These are phyloP conservation scores for Fusarium mexicanum DNA, from an alignment of 2,329 filamentous ascomycete genomes.

Conservation along the genomic window DNA sequence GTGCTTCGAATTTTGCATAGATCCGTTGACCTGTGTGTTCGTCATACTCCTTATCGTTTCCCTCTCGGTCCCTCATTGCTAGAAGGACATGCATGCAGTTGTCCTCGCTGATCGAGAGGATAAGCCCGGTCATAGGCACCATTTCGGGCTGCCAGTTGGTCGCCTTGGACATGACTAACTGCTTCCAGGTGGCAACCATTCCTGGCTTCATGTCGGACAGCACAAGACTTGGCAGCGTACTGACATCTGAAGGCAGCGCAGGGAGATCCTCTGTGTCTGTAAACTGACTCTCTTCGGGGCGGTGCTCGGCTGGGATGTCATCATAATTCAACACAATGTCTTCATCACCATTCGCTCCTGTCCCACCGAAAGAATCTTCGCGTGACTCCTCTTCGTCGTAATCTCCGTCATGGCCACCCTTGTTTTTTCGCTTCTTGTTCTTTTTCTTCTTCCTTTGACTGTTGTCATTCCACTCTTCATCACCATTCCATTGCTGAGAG, in stretches of 20 bases:
- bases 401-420: constrained; percentile 12
- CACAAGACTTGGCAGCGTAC: constrained; percentile 61
- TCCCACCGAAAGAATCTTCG: not conserved
- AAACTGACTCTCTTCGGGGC: constrained; percentile 54
- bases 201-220: constrained; percentile 61
- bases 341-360: constrained; percentile 26
- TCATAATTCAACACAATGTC: constrained; percentile 55
- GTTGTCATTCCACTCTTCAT: constrained; percentile 49
- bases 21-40: constrained; percentile 74
- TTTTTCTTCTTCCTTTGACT: constrained; percentile 49
- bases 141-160: constrained; percentile 75
- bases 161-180: constrained; percentile 67
- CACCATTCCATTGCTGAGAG: constrained; percentile 38
- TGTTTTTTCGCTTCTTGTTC: constrained; percentile 52
- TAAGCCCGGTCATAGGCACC: constrained; percentile 70
- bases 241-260: constrained; percentile 66
- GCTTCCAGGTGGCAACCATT: constrained; percentile 76
- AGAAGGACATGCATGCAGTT: constrained; percentile 68
- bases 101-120: constrained; percentile 66
- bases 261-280: constrained; percentile 70
- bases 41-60: constrained; percentile 69
- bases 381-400: constrained; percentile 11
- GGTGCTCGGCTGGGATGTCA: constrained; percentile 46
- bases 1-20: constrained; percentile 82
- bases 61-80: constrained; percentile 72